Conservation (phyloP, 1,284 basidiomycete genomes). For the Afroboletus lepidellus region DNA sequence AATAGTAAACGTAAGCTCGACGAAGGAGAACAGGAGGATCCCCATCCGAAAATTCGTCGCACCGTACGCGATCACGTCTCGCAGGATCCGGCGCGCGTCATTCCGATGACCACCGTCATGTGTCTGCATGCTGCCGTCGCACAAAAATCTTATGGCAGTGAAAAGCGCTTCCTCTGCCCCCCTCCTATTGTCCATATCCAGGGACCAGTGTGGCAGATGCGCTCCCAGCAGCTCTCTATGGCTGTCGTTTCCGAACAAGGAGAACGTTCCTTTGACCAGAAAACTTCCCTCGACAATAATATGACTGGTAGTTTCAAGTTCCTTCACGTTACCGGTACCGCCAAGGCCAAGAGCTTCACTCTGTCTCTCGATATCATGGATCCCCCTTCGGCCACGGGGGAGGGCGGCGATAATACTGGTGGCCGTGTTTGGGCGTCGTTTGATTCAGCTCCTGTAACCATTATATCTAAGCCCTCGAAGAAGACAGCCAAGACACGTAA, state of each 20-base stretch:
- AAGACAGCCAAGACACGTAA: constrained; percentile 96
- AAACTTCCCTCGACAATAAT: constrained; percentile 74
- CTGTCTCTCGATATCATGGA: constrained; percentile 81
- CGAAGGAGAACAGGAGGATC: constrained; percentile 62
- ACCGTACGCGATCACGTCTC: constrained; percentile 76
- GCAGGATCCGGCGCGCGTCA: constrained; percentile 66
- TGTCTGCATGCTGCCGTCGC: constrained; percentile 87
- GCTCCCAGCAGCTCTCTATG: constrained; percentile 79
- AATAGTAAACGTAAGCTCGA: constrained; percentile 73
- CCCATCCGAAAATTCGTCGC: constrained; percentile 75
- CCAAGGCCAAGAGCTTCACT: constrained; percentile 87
- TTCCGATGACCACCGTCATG: constrained; percentile 86
- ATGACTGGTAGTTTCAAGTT: constrained; percentile 89
- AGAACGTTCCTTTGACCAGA: constrained; percentile 79
- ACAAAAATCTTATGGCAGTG: constrained; percentile 89
- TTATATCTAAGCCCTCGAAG: constrained; percentile 96
- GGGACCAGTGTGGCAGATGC: constrained; percentile 79
- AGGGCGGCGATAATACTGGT: constrained; percentile 52
- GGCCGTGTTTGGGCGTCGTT: constrained; percentile 88
- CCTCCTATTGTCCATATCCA: constrained; percentile 87
- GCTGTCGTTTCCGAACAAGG: constrained; percentile 81
- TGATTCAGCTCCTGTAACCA: constrained; percentile 86
- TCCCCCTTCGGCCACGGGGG: constrained; percentile 48
- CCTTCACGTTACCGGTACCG: constrained; percentile 83
- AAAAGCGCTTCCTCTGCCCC: constrained; percentile 89